phyloP scores from a whole-genome alignment of 306 rosid genomes.

The Senna tora region DNA sequence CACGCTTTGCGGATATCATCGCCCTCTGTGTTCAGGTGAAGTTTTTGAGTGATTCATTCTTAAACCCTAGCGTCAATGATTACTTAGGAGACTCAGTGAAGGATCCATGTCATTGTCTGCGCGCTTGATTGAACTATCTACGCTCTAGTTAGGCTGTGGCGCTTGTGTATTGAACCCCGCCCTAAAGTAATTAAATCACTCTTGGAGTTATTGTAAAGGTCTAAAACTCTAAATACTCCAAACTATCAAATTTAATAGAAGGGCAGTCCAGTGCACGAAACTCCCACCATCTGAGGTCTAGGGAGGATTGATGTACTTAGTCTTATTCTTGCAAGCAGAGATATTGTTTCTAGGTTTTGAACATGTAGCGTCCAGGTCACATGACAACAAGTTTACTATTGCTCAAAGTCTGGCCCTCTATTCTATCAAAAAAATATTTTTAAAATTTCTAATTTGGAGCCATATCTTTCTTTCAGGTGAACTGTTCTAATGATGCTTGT shows the following conservation, averaged over 20 bases:
- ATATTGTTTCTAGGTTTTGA: too few species aligned
- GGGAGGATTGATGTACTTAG: too few species aligned
- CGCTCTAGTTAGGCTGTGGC: not conserved
- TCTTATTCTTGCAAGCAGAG: too few species aligned
- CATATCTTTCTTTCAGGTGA: not conserved
- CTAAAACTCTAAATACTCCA: not conserved
- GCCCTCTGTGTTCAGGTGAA: conserved; percentile 98
- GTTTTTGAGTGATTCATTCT: conserved; percentile 19
- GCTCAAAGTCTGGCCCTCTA: too few species aligned
- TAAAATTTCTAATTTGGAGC: not conserved
- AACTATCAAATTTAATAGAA: not conserved
- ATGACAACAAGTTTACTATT: too few species aligned
- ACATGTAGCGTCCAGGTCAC: too few species aligned
- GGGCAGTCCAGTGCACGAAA: too few species aligned
- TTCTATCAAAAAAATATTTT: too few species aligned
- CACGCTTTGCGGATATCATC: conserved; percentile 91
- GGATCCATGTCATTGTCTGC: not conserved
- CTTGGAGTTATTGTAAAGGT: not conserved
- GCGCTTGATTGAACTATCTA: too few species aligned
- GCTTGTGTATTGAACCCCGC: not conserved
- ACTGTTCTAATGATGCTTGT: not conserved
- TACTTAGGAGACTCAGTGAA: not conserved
- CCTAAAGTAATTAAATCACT: not conserved
- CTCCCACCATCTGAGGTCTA: too few species aligned
- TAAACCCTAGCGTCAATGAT: not conserved